Evolutionary conservation across 192 early-diverging fungal species (phyloP), one percentile per base, ranked within the genome.

Genomic region (Spinellus fusiger): DNA sequence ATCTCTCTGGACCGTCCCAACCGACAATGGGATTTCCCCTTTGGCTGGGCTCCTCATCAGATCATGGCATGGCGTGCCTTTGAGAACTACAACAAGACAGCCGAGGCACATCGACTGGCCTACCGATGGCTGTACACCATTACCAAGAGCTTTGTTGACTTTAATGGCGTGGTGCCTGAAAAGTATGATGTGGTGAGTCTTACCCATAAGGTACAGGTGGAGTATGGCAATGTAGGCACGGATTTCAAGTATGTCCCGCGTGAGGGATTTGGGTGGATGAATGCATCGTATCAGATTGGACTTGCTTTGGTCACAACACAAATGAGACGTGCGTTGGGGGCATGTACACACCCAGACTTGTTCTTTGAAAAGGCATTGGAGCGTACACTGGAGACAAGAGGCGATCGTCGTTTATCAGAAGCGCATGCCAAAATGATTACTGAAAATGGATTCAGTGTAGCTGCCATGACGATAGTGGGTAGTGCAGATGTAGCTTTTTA

Each of bases 241-340:
- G 94, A 96, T 65, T 96, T 96, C 80, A 89, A 93, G 73, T 90
- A 81, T 68, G 88, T 98, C 20, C 89, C 92, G 0, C 82, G 91
- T 5, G 96, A 98, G 77, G 96, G 96, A 13, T 98, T 98, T 74
- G 96, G 96, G 12, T 98, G 96, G 96, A 98, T 98, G 96, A 98
- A 98, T 62, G 90, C 94, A 6, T 87, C 83, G 27, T 87, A 86
- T 70, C 88, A 93, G 73, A 82, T 93, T 6, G 94, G 94, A 16
- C 68, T 94, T 31, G 80, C 75, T 1, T 90, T 90, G 58, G 71
- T 96, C 56, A 87, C 81, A 13, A 69, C 74, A 16, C 79, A 83
- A 48, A 80, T 90, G 81, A 70, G 84, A 16, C 81, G 94, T 26
- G 90, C 90, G 0, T 68, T 96, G 44, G 94, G 92, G 18, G 76